phyloP scores from a whole-genome alignment of 2,329 filamentous ascomycete genomes.

The Fusarium buharicum region DNA sequence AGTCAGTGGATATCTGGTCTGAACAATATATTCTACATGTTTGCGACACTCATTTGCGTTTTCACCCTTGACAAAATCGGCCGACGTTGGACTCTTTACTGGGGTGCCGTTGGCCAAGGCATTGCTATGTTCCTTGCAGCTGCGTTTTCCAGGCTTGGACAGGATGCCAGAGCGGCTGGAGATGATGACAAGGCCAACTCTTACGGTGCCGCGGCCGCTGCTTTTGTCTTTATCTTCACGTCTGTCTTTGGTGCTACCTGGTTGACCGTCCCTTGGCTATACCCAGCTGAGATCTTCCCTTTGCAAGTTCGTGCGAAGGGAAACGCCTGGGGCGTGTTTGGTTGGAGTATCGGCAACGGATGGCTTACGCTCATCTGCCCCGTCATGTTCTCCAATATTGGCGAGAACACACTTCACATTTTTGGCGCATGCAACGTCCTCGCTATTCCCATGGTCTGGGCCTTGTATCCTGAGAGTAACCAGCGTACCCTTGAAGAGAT shows the following conservation, averaged over 20 bases:
- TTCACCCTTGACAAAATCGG: constrained; percentile 77
- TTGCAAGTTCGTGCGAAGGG: constrained; percentile 76
- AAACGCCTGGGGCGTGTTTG: constrained; percentile 79
- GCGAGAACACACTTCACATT: constrained; percentile 78
- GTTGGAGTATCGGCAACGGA: constrained; percentile 80
- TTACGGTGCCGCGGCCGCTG: constrained; percentile 72
- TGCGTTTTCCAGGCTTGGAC: constrained; percentile 61
- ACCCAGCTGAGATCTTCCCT: constrained; percentile 79
- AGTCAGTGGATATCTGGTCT: constrained; percentile 71
- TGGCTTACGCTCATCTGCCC: constrained; percentile 67
- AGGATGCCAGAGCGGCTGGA: constrained; percentile 59
- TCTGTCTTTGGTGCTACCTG: constrained; percentile 57
- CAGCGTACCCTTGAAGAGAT: constrained; percentile 80
- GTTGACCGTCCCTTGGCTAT: constrained; percentile 68
- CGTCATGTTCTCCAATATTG: constrained; percentile 45
- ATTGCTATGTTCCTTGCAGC: constrained; percentile 75
- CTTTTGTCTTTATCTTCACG: constrained; percentile 72
- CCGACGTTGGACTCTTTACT: constrained; percentile 74
- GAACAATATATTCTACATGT: constrained; percentile 64
- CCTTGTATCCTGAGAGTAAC: constrained; percentile 78
- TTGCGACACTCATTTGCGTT: constrained; percentile 74
- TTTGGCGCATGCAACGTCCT: constrained; percentile 75
- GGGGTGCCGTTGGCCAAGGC: constrained; percentile 71
- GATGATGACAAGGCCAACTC: constrained; percentile 56
- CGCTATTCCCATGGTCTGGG: constrained; percentile 76